phyloP scores from a whole-genome alignment of 192 early-diverging fungal genomes.

The Coemansia biformis region DNA sequence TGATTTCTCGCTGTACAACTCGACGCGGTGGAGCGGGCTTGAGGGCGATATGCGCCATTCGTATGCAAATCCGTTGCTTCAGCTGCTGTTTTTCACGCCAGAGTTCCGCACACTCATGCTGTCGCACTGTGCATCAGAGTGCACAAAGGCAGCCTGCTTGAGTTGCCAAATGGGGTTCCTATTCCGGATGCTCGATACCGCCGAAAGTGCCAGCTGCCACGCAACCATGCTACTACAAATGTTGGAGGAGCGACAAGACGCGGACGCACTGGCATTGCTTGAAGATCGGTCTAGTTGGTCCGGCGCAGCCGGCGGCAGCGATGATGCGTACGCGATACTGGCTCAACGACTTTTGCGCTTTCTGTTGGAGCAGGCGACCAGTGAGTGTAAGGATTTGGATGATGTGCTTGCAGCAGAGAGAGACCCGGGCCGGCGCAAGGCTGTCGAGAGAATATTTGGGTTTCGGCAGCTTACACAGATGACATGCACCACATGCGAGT shows the following conservation, averaged over 20 bases:
- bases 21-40: conserved; percentile 78
- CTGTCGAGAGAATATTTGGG: conserved; percentile 33
- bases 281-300: conserved; percentile 69
- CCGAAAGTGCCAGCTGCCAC: conserved; percentile 91
- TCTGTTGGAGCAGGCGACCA: conserved; percentile 83
- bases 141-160: conserved; percentile 73
- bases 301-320: conserved; percentile 33
- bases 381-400: conserved; percentile 52
- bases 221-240: conserved; percentile 86
- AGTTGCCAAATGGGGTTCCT: conserved; percentile 90
- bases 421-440: conserved; percentile 7
- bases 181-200: conserved; percentile 85
- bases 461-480: conserved; percentile 21
- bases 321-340: conserved; percentile 60
- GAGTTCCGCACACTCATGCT: conserved; percentile 64
- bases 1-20: conserved; percentile 97
- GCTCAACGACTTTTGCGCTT: conserved; percentile 90
- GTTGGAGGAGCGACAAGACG: conserved; percentile 78
- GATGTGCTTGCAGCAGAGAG: neutral
- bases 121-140: conserved; percentile 64
- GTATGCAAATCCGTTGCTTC: conserved; percentile 86
- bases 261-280: conserved; percentile 77
- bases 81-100: conserved; percentile 71
- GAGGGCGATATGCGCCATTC: conserved; percentile 88
- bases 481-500: conserved; percentile 65